phyloP scores from a whole-genome alignment of 1,284 basidiomycete genomes.

The Trametes pubescens region DNA sequence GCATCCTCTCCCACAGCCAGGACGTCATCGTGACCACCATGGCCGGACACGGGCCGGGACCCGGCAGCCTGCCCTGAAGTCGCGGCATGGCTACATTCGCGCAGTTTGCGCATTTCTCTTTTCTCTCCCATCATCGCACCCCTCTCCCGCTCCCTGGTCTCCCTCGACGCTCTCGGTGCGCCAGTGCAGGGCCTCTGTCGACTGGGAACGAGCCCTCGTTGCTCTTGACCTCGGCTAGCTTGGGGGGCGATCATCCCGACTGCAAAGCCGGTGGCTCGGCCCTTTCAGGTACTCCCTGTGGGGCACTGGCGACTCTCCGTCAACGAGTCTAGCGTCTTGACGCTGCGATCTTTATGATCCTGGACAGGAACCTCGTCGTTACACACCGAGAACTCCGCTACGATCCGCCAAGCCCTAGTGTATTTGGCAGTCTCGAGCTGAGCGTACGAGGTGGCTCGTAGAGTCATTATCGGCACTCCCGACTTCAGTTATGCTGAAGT shows the following conservation, averaged over 20 bases:
- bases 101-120: not conserved
- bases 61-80: constrained; percentile 33
- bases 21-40: constrained; percentile 15
- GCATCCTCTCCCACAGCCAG: not conserved
- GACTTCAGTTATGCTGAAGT: constrained; percentile 27
- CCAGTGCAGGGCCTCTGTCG: constrained; percentile 3
- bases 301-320: not conserved
- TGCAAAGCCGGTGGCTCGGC: constrained; percentile 6
- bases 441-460: constrained; percentile 34
- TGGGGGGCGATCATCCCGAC: constrained; percentile 15
- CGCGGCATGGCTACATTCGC: constrained; percentile 6
- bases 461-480: constrained; percentile 32
- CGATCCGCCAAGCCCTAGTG: constrained; percentile 21
- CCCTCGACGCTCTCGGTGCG: constrained; percentile 2
- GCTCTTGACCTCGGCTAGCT: constrained; percentile 19
- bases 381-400: constrained; percentile 5
- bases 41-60: not conserved
- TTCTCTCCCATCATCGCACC: constrained; percentile 7
- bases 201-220: not conserved
- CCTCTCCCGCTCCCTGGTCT: constrained; percentile 11
- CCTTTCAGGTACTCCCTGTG: not conserved
- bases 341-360: constrained; percentile 11
- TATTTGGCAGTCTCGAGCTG: constrained; percentile 33
- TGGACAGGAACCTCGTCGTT: constrained; percentile 4
- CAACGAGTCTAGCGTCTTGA: not conserved